phyloP scores from a whole-genome alignment of 805 yeast species.

The Torulaspora quercuum region DNA sequence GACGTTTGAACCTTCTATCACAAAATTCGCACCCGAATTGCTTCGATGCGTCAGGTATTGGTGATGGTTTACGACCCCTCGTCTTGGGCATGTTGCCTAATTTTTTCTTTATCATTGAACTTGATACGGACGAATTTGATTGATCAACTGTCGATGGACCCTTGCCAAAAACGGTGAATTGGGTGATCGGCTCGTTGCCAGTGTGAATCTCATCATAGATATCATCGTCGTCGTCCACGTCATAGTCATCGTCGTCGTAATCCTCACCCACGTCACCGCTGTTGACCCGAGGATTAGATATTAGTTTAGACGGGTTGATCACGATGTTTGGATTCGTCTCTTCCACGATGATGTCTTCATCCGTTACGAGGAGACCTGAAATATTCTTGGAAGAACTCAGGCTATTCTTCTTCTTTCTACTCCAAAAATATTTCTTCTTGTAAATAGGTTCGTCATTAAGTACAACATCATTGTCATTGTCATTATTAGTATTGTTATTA shows the following conservation, averaged over 20 bases:
- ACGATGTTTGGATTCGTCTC: constrained; percentile 16
- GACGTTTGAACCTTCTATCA: constrained; percentile 63
- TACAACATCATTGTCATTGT: constrained; percentile 8
- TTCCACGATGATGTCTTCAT: constrained; percentile 13
- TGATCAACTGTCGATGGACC: neutral
- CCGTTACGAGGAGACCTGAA: constrained; percentile 1
- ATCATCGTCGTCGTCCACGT: constrained; percentile 9
- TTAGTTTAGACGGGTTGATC: constrained; percentile 19
- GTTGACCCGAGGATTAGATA: constrained; percentile 2
- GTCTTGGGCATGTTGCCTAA: constrained; percentile 38
- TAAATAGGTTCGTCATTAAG: constrained; percentile 19
- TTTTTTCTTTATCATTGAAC: constrained; percentile 18
- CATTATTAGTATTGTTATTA: constrained; percentile 10
- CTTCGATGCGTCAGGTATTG: constrained; percentile 53
- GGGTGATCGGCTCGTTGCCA: constrained; percentile 13
- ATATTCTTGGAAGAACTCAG: no score
- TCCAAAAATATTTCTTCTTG: constrained; percentile 31
- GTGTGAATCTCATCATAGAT: constrained; percentile 10
- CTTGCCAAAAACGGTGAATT: constrained; percentile 11
- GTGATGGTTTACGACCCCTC: constrained; percentile 63
- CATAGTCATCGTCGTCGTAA: constrained; percentile 6
- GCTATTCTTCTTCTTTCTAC: constrained; percentile 16
- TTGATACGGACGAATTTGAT: constrained; percentile 4
- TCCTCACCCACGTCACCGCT: constrained; percentile 6
- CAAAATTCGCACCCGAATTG: constrained; percentile 64